Base-by-base conservation (phyloP, 2,329 filamentous ascomycete species). In the Fusarium ramigenum region DNA sequence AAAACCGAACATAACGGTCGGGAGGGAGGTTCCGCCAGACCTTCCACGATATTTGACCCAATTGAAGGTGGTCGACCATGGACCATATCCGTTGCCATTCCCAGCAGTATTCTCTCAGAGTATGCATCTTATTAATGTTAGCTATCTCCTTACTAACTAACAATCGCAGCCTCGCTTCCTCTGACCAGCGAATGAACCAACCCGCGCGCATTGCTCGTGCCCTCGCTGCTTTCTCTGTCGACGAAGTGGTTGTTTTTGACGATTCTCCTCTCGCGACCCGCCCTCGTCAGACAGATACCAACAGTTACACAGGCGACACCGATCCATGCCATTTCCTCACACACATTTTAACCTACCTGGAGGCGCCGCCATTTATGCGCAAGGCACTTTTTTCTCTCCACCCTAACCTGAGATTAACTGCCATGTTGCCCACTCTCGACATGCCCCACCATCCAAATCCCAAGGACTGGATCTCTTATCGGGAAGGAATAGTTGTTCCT, bases 161-260 rank as follows among this genome's bases (percentile, higher is more conserved):
- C 34, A 11, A 36, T 6, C 14, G 74, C 56, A 95, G 93, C 79
- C 90, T 91, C 42, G 86, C 89, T 65, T 93, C 91, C 15, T 90
- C 92, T 71, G 93, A 97, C 68, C 91, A 93, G 79, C 92, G 94
- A 79, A 94, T 92, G 40, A 87, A 88, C 53, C 86, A 93, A 53
- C 92, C 91, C 3, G 93, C 92, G 12, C 91, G 92, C 72, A 91
- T 97, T 60, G 94, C 94, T 10, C 93, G 94, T 60, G 93, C 93
- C 39, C 88, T 94, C 58, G 92, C 93, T 69, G 92, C 97, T 71
- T 97, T 96, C 83, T 92, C 90, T 78, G 88, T 97, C 74, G 94
- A 97, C 79, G 94, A 97, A 83, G 87, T 97, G 36, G 87, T 97
- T 57, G 85, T 97, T 61, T 97, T 93, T 81, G 91, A 96, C 78